A percentile compares a stretch with the other conserved stretches of the same genome.
These are phyloP conservation scores for Sanghuangporus weigelae DNA, from an alignment of 1,284 basidiomycete genomes.

Conservation along the genomic window DNA sequence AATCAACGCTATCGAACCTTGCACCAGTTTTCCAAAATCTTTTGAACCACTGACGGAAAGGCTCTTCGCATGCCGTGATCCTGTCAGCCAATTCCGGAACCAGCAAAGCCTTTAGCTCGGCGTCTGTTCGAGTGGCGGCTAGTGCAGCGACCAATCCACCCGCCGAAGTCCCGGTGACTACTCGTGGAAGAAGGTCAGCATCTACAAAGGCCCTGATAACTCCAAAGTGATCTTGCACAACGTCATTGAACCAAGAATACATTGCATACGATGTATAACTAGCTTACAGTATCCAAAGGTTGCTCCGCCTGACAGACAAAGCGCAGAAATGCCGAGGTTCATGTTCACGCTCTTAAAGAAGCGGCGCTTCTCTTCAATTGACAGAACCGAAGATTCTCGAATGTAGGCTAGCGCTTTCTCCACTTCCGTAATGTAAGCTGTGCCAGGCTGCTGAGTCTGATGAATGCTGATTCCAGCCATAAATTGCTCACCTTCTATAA, in stretches of 20 bases:
- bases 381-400: conserved; percentile 65
- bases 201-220: conserved; percentile 92
- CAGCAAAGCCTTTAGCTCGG: conserved; percentile 76
- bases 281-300: conserved; percentile 86
- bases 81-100: conserved; percentile 81
- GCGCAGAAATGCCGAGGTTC: conserved; percentile 85
- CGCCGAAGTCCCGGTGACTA: conserved; percentile 47
- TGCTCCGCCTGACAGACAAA: conserved; percentile 93
- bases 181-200: conserved; percentile 80
- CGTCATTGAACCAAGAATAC: not conserved
- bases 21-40: conserved; percentile 89
- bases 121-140: conserved; percentile 86
- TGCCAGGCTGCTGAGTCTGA: conserved; percentile 6
- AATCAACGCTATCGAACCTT: conserved; percentile 84
- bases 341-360: conserved; percentile 90
- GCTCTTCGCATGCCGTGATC: conserved; percentile 90
- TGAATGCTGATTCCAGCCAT: not conserved
- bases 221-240: conserved; percentile 72
- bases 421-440: conserved; percentile 80
- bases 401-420: conserved; percentile 71
- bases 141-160: conserved; percentile 87
- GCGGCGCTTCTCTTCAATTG: conserved; percentile 83
- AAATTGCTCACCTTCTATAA: conserved; percentile 66
- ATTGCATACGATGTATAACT: not conserved
- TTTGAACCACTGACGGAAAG: conserved; percentile 71